phyloP scores from a whole-genome alignment of 495 filamentous ascomycete species.

The Hypomontagnella monticulosa region DNA sequence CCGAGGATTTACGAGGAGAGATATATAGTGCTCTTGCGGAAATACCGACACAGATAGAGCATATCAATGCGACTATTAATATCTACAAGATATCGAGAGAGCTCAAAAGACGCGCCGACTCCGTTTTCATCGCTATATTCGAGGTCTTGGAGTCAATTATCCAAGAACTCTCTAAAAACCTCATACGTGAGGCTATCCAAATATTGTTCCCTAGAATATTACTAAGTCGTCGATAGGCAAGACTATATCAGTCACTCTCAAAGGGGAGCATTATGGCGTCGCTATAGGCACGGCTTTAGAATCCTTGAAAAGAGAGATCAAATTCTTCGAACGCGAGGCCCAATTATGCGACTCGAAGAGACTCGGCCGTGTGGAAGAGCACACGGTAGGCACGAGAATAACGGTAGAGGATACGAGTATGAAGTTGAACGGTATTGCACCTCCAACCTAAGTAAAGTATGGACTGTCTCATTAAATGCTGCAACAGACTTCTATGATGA shows the following conservation, averaged over 20 bases:
- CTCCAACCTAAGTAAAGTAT: not conserved
- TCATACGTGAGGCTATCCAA: not conserved
- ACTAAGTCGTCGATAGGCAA: not conserved
- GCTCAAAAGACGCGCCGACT: slow-evolving; percentile 4
- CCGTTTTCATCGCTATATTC: slow-evolving; percentile 6
- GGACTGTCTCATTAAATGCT: not conserved
- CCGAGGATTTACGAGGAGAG: slow-evolving; percentile 3
- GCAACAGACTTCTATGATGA: not conserved
- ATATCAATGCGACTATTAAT: slow-evolving; percentile 4
- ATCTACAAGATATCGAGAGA: slow-evolving; percentile 1
- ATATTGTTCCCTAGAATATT: not conserved
- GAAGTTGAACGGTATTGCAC: not conserved
- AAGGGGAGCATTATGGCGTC: not conserved
- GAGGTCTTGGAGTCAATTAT: slow-evolving; percentile 1
- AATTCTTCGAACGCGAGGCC: slow-evolving; percentile 1
- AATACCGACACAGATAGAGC: slow-evolving; percentile 2
- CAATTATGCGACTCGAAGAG: slow-evolving; percentile 10
- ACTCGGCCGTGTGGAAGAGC: slow-evolving; percentile 3
- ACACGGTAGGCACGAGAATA: not conserved
- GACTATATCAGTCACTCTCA: not conserved
- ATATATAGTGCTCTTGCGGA: slow-evolving; percentile 1
- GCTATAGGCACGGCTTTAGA: not conserved
- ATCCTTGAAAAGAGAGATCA: slow-evolving; percentile 7
- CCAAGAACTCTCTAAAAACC: not conserved
- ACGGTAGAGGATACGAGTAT: slow-evolving; percentile 4